Conservation (phyloP, 2,329 filamentous ascomycete species). For the Pseudopithomyces chartarum region DNA sequence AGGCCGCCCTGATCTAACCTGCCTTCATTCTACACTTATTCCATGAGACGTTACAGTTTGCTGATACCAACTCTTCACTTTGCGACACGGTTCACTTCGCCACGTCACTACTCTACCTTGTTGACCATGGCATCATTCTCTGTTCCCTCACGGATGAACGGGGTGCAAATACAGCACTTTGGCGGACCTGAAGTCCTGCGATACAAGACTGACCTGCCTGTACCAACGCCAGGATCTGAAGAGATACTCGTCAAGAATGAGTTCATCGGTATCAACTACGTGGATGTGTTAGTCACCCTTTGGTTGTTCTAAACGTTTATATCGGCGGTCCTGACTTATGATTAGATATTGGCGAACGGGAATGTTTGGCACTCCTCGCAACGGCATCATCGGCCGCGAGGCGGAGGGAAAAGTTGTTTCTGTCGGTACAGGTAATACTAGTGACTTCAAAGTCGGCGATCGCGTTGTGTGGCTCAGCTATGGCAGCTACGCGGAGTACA, state of each 20-base stretch:
- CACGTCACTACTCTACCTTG: background rate
- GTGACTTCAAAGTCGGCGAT: slow-evolving; percentile 66
- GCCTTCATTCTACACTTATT: background rate
- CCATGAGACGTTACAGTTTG: background rate
- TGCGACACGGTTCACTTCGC: background rate
- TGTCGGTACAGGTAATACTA: slow-evolving; percentile 56
- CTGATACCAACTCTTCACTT: background rate
- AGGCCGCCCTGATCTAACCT: no score
- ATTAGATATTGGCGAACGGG: slow-evolving; percentile 8
- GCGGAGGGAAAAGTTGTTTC: slow-evolving; percentile 72
- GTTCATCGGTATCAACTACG: slow-evolving; percentile 79
- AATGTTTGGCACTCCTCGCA: background rate
- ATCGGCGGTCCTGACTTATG: background rate
- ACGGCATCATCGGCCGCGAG: slow-evolving; percentile 75
- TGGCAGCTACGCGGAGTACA: slow-evolving; percentile 64
- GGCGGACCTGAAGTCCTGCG: slow-evolving; percentile 72
- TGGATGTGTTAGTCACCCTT: slow-evolving; percentile 78
- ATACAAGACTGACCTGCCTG: slow-evolving; percentile 69
- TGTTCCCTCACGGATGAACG: slow-evolving; percentile 68
- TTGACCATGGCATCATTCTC: background rate
- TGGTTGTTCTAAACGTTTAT: slow-evolving; percentile 71
- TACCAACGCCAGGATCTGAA: slow-evolving; percentile 67
- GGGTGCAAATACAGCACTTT: slow-evolving; percentile 69
- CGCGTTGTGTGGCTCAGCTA: slow-evolving; percentile 71
- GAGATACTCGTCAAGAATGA: slow-evolving; percentile 79